Evolutionary conservation across 1,284 basidiomycete genomes (phyloP), one percentile per base, ranked within the genome.

Genomic region (Clitocybe nebularis): DNA sequence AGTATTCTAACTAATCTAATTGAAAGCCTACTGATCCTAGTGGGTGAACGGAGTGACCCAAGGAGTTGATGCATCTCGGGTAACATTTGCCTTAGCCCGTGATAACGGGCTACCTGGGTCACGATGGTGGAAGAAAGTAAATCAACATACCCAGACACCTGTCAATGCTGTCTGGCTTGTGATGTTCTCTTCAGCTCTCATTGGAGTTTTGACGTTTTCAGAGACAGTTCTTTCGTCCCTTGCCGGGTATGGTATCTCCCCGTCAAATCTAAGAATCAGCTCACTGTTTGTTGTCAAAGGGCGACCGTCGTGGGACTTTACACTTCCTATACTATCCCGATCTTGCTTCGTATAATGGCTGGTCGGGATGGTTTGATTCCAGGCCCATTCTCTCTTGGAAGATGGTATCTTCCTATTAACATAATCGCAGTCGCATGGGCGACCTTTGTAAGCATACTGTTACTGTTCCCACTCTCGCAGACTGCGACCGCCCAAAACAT

Each of bases 91-190:
- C 7, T 87, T 86, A 55, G 79, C 83, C 16, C 68, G 84, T 24
- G 84, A 87, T 50, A 76, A 83, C 47, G 84, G 83, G 4, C 69
- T 87, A 4, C 84, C 84, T 3, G 80, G 81, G 6, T 85, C 84
- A 14, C 68, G 71, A 9, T 80, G 70, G 67, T 81, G 79, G 81
- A 83, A 83, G 52, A 63, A 60, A 42, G 71, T 86, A 38, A 81
- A 81, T 49, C 54, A 40, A 5, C 54, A 58, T 45, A 84, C 81
- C 5, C 73, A 76, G 49, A 86, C 84, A 1, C 83, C 84, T 0
- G 81, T 86, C 10, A 77, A 84, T 49, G 83, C 83, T 1, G 83
- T 83, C 3, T 86, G 84, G 83, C 67, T 85, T 29, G 83, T 84
- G n/a, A 81, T 85, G 61, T 59, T 64, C 21, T 55, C 64, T 20